phyloP scores from a whole-genome alignment of 164 flowering plant genomes.

The Magnolia changhungtana region DNA sequence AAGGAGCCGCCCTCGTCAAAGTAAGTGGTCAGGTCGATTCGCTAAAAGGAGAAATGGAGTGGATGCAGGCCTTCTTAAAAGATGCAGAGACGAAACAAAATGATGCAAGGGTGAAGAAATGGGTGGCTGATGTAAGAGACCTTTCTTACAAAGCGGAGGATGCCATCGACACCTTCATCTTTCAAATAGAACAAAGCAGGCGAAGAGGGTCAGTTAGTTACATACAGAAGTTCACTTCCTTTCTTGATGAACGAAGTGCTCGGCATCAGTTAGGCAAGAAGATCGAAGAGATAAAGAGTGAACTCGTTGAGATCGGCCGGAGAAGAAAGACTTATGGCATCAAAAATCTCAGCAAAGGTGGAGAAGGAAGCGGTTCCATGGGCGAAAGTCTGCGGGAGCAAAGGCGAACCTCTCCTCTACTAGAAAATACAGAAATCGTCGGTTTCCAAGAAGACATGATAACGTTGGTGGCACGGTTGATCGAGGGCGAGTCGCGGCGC shows the following conservation, averaged over 20 bases:
- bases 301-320: rapidly evolving
- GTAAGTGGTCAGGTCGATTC: neutral
- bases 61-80: neutral
- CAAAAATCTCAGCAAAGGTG: neutral
- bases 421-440: neutral
- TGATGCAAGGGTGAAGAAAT: neutral
- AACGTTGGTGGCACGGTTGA: neutral
- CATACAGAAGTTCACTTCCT: too few species aligned
- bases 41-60: neutral
- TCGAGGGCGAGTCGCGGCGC: neutral
- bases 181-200: neutral
- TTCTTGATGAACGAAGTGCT: neutral
- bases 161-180: neutral
- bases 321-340: neutral
- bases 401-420: neutral
- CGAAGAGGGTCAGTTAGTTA: too few species aligned
- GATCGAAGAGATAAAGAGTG: neutral
- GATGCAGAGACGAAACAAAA: neutral
- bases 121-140: neutral
- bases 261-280: neutral
- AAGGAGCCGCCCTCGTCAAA: neutral
- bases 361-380: neutral
- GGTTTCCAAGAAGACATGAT: neutral
- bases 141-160: neutral
- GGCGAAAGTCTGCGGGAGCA: neutral